Evolutionary conservation across 73 alveolate genomes (phyloP).

Genomic region (Durusdinium trenchii): DNA sequence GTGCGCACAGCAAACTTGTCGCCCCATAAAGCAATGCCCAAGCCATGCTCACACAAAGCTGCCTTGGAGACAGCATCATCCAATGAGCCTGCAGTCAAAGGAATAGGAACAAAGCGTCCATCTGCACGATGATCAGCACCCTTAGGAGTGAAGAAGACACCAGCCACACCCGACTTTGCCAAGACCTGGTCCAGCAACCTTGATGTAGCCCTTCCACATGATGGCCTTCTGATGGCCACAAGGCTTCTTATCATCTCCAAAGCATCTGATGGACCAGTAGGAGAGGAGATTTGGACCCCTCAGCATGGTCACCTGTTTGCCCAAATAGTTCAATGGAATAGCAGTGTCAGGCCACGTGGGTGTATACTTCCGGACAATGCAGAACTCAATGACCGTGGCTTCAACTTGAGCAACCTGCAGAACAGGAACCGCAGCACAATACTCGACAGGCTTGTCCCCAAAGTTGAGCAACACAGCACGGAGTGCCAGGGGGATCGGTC

Average conservation of each 20-base stretch:
- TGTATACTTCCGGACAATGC: neutral
- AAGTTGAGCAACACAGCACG: neutral
- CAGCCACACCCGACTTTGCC: neutral
- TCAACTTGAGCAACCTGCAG: neutral
- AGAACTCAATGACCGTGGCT: neutral
- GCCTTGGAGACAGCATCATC: neutral
- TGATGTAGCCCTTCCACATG: neutral
- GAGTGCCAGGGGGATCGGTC: neutral
- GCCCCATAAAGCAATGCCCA: neutral
- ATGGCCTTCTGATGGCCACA: neutral
- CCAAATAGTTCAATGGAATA: neutral
- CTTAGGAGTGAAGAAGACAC: neutral
- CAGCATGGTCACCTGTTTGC: no score
- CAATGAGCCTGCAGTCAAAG: neutral
- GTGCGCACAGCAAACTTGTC: neutral
- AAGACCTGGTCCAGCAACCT: neutral
- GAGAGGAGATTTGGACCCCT: neutral
- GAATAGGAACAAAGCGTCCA: neutral
- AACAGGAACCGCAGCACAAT: neutral
- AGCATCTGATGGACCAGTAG: neutral
- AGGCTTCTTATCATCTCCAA: neutral
- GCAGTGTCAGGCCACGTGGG: neutral
- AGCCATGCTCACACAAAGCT: neutral
- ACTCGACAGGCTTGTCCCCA: neutral
- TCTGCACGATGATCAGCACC: neutral